Evolutionary conservation across 2,329 filamentous ascomycete genomes (phyloP).

Genomic region (Ascochyta clinopodiicola): DNA sequence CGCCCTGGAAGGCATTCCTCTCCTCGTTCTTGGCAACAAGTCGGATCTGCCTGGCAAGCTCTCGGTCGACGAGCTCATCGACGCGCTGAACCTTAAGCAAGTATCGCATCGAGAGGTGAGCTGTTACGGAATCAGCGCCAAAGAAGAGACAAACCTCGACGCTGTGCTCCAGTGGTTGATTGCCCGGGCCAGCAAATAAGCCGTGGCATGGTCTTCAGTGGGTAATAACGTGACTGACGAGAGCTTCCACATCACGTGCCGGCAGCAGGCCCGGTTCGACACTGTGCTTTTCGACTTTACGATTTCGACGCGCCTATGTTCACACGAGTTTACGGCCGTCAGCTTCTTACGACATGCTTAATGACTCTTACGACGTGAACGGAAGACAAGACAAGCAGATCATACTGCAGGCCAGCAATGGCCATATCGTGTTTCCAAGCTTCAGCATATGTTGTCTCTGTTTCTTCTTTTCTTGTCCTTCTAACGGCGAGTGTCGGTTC

Average conservation of each 20-base stretch:
- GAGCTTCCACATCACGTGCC: slow-evolving; percentile 29
- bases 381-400: slow-evolving; percentile 58
- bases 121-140: slow-evolving; percentile 98
- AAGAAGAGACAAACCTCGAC: slow-evolving; percentile 98
- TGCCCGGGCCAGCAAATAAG: slow-evolving; percentile 71
- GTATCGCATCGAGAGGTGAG: slow-evolving; percentile 93
- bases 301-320: slow-evolving; percentile 47
- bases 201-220: slow-evolving; percentile 16
- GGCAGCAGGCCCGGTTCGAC: slow-evolving; percentile 26
- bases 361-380: slow-evolving; percentile 60
- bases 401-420: slow-evolving; percentile 56
- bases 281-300: slow-evolving; percentile 37
- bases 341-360: slow-evolving; percentile 54
- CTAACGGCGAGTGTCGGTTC: slow-evolving; percentile 1
- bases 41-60: slow-evolving; percentile 91
- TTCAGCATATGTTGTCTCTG: slow-evolving; percentile 27
- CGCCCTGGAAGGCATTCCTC: slow-evolving; percentile 84
- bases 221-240: slow-evolving; percentile 34
- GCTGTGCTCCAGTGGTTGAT: slow-evolving; percentile 97
- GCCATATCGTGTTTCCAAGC: slow-evolving; percentile 52
- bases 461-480: slow-evolving; percentile 12
- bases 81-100: slow-evolving; percentile 84
- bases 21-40: slow-evolving; percentile 96
- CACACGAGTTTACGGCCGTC: slow-evolving; percentile 41
- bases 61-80: slow-evolving; percentile 93